These are phyloP conservation scores for Diaporthe destruens DNA, from an alignment of 2,329 filamentous ascomycete genomes.

Conservation along the genomic window DNA sequence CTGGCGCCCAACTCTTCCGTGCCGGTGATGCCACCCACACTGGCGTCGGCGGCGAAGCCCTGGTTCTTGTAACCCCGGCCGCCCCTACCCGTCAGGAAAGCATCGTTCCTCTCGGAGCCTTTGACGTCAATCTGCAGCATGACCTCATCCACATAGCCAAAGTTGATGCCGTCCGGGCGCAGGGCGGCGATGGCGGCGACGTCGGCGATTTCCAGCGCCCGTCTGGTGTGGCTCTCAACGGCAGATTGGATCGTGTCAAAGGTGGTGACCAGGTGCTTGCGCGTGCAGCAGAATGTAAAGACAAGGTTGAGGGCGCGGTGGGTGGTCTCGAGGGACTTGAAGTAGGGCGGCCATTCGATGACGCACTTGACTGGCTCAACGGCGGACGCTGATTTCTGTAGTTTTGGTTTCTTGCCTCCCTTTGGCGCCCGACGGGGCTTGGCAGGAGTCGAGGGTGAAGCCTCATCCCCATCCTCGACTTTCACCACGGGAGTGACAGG, in stretches of 20 bases:
- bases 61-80: constrained; percentile 62
- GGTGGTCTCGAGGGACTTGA: constrained; percentile 79
- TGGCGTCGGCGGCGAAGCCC: constrained; percentile 65
- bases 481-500: constrained; percentile 9
- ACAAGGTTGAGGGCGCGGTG: constrained; percentile 91
- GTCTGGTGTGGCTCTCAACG: constrained; percentile 85
- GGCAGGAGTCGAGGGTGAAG: constrained; percentile 12
- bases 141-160: constrained; percentile 87
- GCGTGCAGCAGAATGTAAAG: constrained; percentile 93
- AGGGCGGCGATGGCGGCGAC: constrained; percentile 85
- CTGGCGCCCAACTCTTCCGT: constrained; percentile 55
- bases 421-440: constrained; percentile 38
- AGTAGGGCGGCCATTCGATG: constrained; percentile 78
- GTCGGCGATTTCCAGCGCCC: constrained; percentile 78
- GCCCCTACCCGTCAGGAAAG: constrained; percentile 69
- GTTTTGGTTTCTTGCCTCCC: constrained; percentile 39
- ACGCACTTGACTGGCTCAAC: constrained; percentile 49
- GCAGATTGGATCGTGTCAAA: constrained; percentile 88
- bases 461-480: constrained; percentile 30
- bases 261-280: constrained; percentile 92
- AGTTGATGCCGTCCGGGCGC: constrained; percentile 82
- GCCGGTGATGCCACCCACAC: constrained; percentile 68
- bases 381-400: constrained; percentile 38
- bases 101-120: constrained; percentile 74
- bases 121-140: constrained; percentile 84